Base-by-base conservation (phyloP, 257 asterid genomes). In the Lycium ferocissimum region DNA sequence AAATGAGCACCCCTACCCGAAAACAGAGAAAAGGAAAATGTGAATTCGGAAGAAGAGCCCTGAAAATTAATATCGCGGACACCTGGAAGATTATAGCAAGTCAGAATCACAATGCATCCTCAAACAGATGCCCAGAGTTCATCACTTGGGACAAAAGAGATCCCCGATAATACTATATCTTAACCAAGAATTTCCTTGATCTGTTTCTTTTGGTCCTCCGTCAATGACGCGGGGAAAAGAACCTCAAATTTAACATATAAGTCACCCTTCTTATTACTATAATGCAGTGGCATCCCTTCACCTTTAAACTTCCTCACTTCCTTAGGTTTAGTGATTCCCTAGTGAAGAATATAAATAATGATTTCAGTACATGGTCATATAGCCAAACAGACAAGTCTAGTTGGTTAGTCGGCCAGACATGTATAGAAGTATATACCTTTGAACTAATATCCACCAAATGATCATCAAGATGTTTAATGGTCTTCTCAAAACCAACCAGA, bases 401-500 rank as follows among this genome's bases (percentile, higher is more conserved):
- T 71, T 18, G 35, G 17, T 40, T 71, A 71, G 2, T 33, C 35
- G 18, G 79, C 53, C 56, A 40, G 79, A 71, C 0, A 70, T 9
- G 56, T 9, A 4, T 2, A 26, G 5, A 43, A 40, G 40, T 15
- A 40, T 71, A 71, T 71, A 96, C 99, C 96, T 95, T 92, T 86
- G 94, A 87, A 91, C 97, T 83, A 82, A 96, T 91, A 88, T 96
- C 96, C 89, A 96, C 98, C 76, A 89, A 86, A 89, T 89, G 99
- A 47, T 93, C 97, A 85, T 95, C 99, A 6, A 96, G 98, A 90
- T 95, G 99, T 84, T 91, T 95, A 56, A 95, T 87, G 72, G 93
- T 94, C 90, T 95, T 96, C 93, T 94, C 94, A 58, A 95, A 96
- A 70, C 99, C 99, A 82, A 93, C 98, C 70, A 96, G 98, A 89